Base-by-base conservation (phyloP, 352 stramenopile genomes). In the Pythium folliculosum region DNA sequence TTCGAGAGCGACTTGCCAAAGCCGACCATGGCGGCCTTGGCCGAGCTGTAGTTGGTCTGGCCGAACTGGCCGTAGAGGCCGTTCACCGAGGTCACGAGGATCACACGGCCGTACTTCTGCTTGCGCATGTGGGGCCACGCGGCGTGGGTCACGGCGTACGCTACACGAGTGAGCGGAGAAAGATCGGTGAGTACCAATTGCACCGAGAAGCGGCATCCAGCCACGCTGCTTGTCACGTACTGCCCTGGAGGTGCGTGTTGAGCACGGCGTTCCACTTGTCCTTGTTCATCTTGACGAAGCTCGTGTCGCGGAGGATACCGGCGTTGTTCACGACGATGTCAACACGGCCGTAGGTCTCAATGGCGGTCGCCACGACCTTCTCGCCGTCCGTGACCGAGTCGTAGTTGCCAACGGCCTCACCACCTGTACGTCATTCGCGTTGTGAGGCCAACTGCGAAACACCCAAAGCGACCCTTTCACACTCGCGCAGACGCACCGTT, bases 261-360 rank as follows among this genome's bases (percentile, higher is more conserved):
- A 94, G 77, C 57, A 97, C 88, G 35, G 82, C 76, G 66, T 97
- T 90, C 88, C 89, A 97, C 63, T 97, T 79, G 21, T 86, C 77
- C 66, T 96, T 88, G 45, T 74, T 88, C 91, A 97, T 97, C 76
- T 97, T 97, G 69, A 78, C 70, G 70, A 97, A 97, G 54, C 72
- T 85, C 64, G 91, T 79, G 86, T 97, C 76, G 70, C 96, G 84
- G 80, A 99, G 71, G 70, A 99, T 96, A 12, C 92, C 95, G 14
- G 96, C 96, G 77, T 99, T 99, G 80, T 95, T 95, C 44, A 94
- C 80, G n/a, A 95, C 44, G 32, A 95, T 94, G 60, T 95, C 87
- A 23, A 95, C 76, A 59, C 88, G 85, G 21, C 82, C 84, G 43
- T 84, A 95, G 37, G 60, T 73, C 38, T 82, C 65, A 56, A 95